phyloP scores from a whole-genome alignment of 177 flowering plant species.

The Vitis hybrid region DNA sequence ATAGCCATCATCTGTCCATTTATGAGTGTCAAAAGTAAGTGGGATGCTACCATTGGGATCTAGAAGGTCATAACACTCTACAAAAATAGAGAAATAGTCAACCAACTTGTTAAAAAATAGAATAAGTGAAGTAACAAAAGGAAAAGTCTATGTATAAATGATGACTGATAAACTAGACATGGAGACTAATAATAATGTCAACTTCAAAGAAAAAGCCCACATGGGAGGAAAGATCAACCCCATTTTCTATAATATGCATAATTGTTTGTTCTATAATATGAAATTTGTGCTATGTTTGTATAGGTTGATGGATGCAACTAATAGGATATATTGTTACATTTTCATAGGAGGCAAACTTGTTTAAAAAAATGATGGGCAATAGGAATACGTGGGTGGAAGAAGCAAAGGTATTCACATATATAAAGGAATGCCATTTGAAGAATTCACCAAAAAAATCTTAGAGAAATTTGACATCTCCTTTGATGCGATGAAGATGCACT shows the following conservation, averaged over 20 bases:
- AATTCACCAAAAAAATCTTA: too few species aligned
- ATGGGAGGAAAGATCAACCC: slow-evolving; percentile 3
- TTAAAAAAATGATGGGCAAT: too few species aligned
- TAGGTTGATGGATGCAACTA: too few species aligned
- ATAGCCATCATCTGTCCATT: slow-evolving; percentile 44
- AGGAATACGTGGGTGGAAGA: too few species aligned
- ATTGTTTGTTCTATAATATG: too few species aligned
- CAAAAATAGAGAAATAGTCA: slow-evolving; percentile 11
- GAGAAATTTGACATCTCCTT: too few species aligned
- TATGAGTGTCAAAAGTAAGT: slow-evolving; percentile 44
- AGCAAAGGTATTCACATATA: too few species aligned
- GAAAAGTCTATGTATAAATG: neutral
- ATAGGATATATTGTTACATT: too few species aligned
- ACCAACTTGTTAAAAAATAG: neutral
- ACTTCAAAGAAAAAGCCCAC: slow-evolving; percentile 15
- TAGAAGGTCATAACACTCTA: slow-evolving; percentile 66
- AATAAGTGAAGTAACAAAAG: neutral
- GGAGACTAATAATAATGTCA: slow-evolving; percentile 13
- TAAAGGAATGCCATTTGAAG: too few species aligned
- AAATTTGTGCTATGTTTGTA: too few species aligned
- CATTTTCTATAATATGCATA: slow-evolving; percentile 15
- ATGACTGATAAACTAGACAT: slow-evolving; percentile 35
- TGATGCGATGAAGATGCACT: too few species aligned
- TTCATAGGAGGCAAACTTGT: too few species aligned
- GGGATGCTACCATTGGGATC: slow-evolving; percentile 66